These are phyloP conservation scores for Fusarium floridanum DNA, from an alignment of 2,329 filamentous ascomycete genomes.

Conservation along the genomic window DNA sequence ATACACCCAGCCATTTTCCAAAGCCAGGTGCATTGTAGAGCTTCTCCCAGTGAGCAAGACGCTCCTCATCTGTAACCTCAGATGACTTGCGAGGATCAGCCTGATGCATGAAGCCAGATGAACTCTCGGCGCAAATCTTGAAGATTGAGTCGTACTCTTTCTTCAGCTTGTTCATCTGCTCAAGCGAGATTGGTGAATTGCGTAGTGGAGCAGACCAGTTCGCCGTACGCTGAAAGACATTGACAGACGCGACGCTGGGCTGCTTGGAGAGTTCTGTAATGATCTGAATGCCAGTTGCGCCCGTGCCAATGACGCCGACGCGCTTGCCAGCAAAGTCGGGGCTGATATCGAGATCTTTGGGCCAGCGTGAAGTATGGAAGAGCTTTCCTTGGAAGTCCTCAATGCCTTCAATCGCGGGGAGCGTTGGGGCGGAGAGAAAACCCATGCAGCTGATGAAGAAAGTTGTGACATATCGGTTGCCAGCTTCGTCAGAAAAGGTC, in stretches of 20 bases:
- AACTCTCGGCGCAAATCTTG: neutral
- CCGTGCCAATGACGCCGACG: neutral
- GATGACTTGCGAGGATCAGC: neutral
- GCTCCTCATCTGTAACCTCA: neutral
- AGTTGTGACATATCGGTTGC: neutral
- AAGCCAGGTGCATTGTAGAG: neutral
- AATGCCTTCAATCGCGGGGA: neutral
- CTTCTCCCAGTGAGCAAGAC: neutral
- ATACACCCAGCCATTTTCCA: neutral
- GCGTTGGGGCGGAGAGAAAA: neutral
- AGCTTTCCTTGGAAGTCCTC: neutral
- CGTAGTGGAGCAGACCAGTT: neutral
- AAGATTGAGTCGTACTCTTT: neutral
- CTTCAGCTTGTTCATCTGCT: constrained; percentile 1
- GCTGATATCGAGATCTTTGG: neutral
- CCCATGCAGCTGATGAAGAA: neutral
- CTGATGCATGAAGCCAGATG: neutral
- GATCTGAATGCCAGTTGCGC: neutral
- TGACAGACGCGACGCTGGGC: neutral
- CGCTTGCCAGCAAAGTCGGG: neutral
- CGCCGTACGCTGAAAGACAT: neutral
- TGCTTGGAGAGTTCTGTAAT: neutral
- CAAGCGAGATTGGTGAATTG: neutral
- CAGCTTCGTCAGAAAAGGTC: neutral
- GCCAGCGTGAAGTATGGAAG: neutral